Base-by-base conservation (phyloP, 768 basidiomycete species). In the Thelephora ganbajun region DNA sequence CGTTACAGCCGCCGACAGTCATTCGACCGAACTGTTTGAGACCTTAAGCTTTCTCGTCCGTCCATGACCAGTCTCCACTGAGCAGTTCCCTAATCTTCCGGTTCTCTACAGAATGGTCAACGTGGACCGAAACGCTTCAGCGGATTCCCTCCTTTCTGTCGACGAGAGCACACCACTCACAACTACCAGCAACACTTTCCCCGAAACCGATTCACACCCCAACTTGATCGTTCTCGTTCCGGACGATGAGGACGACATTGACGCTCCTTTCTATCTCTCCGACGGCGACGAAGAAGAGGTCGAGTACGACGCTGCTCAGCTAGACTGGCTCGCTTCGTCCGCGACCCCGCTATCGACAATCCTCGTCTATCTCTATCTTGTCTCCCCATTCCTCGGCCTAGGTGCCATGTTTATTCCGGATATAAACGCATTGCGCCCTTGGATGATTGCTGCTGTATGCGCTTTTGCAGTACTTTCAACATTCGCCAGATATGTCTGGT, bases 401-500 rank as follows among this genome's bases (percentile, higher is more conserved):
- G 84, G 84, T 19, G 82, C 82, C 22, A 66, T 86, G 49, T 66
- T 77, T 42, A 56, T 83, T 7, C 67, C 75, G n/a, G 69, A 72
- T 51, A 64, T 68, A 5, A 61, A 62, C 34, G 56, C 70, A 43
- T 18, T n/a, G 19, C 52, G 61, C n/a, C 68, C 78, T 2, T 62
- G 80, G 35, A 68, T 70, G 55, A 65, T 70, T 23, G 68, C 70
- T 3, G 61, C 66, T 1, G 60, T 84, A 2, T 42, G 77, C 30
- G 54, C 70, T 23, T 77, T 77, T 49, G 77, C 78, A n/a, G 53
- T 69, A 33, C 62, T 81, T 12, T 71, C 83, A 6, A 71, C 71
- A 30, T 74, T 82, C 51, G 69, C 77, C 35, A 66, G 80, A 45
- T 81, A 83, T 53, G 63, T 87, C 44, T 83, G 80, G 78, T 85